A percentile compares a stretch with the other conserved stretches of the same genome.
phyloP scores from a whole-genome alignment of 306 rosid species.

The Neltuma alba region DNA sequence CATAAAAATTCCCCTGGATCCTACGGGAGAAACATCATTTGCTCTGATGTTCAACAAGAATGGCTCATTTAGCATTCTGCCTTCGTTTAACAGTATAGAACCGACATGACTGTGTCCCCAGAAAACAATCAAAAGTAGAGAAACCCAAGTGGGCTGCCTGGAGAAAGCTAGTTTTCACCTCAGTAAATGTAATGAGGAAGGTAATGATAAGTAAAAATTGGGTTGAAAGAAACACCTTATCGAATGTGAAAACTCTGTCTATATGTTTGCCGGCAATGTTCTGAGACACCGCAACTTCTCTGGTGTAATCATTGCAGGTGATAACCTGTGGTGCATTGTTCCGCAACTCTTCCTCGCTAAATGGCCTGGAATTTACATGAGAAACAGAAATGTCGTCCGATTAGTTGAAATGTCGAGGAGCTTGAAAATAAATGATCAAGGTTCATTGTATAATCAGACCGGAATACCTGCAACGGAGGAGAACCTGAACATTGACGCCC shows the following conservation, averaged over 20 bases:
- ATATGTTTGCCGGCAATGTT: slow-evolving; percentile 72
- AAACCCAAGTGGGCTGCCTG: not conserved
- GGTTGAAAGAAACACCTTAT: slow-evolving; percentile 49
- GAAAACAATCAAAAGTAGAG: not conserved
- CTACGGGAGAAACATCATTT: not conserved
- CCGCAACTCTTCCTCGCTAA: slow-evolving; percentile 75
- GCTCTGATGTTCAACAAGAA: not conserved
- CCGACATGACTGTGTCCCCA: not conserved
- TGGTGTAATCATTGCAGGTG: slow-evolving; percentile 61
- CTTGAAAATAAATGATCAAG: not conserved
- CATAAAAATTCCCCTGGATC: not conserved
- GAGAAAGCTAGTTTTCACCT: not conserved
- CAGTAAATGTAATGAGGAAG: not conserved
- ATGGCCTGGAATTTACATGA: slow-evolving; percentile 50
- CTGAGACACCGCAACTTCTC: slow-evolving; percentile 76
- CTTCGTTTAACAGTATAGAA: not conserved
- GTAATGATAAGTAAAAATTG: not conserved
- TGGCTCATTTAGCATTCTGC: not conserved
- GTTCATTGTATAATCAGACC: not conserved
- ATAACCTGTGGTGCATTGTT: slow-evolving; percentile 76
- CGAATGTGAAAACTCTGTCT: slow-evolving; percentile 69
- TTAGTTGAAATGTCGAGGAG: not conserved
- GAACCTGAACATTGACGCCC: slow-evolving; percentile 82
- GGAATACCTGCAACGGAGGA: slow-evolving; percentile 74
- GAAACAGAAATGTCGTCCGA: not conserved